Percentiles rank a stretch among this genome's conserved stretches.
Conservation (phyloP, 2,329 filamentous ascomycete genomes). For the Malbranchea cinnamomea region DNA sequence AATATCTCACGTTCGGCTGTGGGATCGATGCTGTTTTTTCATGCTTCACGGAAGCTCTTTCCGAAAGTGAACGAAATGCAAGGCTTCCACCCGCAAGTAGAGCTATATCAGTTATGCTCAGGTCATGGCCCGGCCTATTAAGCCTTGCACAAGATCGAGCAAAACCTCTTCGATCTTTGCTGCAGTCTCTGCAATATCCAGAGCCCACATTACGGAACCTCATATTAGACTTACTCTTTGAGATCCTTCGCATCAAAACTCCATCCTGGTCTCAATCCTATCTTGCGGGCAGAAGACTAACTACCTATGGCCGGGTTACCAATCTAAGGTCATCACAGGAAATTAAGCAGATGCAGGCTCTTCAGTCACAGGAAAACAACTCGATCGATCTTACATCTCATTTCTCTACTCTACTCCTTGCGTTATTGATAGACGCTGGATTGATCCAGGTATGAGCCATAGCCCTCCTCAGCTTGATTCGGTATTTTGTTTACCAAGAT, state of each 20-base stretch:
- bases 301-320: slow-evolving; percentile 89
- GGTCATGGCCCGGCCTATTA: slow-evolving; percentile 87
- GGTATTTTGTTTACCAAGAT: slow-evolving; percentile 2
- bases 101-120: slow-evolving; percentile 80
- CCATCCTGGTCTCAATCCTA: slow-evolving; percentile 93
- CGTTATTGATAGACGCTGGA: slow-evolving; percentile 69
- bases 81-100: slow-evolving; percentile 73
- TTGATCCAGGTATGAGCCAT: slow-evolving; percentile 38
- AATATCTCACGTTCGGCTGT: slow-evolving; percentile 72
- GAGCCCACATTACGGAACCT: slow-evolving; percentile 50
- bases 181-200: slow-evolving; percentile 48
- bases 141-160: slow-evolving; percentile 79
- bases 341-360: slow-evolving; percentile 33
- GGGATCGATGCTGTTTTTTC: slow-evolving; percentile 83
- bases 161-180: slow-evolving; percentile 65
- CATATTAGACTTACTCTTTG: slow-evolving; percentile 76
- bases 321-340: slow-evolving; percentile 52
- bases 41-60: slow-evolving; percentile 71
- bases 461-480: not conserved
- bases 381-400: slow-evolving; percentile 68
- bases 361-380: slow-evolving; percentile 54
- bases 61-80: slow-evolving; percentile 42
- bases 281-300: slow-evolving; percentile 77
- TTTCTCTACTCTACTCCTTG: slow-evolving; percentile 77
- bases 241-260: slow-evolving; percentile 74